These are phyloP conservation scores for Senecio squalidus DNA, from an alignment of 140 eudicot species.

Conservation along the genomic window DNA sequence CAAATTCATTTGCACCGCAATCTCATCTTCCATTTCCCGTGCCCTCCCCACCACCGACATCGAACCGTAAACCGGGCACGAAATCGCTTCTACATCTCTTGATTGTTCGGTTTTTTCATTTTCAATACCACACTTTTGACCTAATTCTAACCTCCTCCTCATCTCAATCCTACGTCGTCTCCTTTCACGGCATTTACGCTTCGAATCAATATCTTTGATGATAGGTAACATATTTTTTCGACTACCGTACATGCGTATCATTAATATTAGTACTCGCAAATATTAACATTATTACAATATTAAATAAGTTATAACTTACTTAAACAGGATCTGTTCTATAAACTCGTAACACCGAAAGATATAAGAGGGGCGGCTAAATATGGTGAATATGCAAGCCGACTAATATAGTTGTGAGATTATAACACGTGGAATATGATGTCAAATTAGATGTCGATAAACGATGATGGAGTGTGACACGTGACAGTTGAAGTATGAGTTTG, in stretches of 20 bases:
- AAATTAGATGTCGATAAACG: conserved; percentile 41
- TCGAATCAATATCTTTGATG: conserved; percentile 9
- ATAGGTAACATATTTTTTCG: conserved; percentile 11
- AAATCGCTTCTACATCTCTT: background rate
- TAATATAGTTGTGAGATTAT: conserved; percentile 11
- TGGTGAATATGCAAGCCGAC: conserved; percentile 22
- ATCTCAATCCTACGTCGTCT: conserved; percentile 43
- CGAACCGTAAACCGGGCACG: conserved; percentile 24
- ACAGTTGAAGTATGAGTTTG: conserved; percentile 3
- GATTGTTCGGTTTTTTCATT: too few relatives aligned
- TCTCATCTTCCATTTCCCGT: conserved; percentile 46
- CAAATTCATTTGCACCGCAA: conserved; percentile 23
- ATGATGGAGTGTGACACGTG: conserved; percentile 32
- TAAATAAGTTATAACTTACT: too few relatives aligned
- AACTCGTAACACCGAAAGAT: too few relatives aligned
- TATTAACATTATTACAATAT: too few relatives aligned
- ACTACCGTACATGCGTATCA: conserved; percentile 11
- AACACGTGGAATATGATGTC: conserved; percentile 27
- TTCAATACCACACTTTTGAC: too few relatives aligned
- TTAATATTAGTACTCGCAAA: too few relatives aligned
- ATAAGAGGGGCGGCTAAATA: too few relatives aligned
- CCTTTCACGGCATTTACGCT: conserved; percentile 34
- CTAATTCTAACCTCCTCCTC: conserved; percentile 22
- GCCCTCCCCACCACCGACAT: conserved; percentile 39
- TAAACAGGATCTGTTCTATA: too few relatives aligned